Conservation (phyloP, 1,284 basidiomycete genomes). For the Tetrapyrgos nigripes region DNA sequence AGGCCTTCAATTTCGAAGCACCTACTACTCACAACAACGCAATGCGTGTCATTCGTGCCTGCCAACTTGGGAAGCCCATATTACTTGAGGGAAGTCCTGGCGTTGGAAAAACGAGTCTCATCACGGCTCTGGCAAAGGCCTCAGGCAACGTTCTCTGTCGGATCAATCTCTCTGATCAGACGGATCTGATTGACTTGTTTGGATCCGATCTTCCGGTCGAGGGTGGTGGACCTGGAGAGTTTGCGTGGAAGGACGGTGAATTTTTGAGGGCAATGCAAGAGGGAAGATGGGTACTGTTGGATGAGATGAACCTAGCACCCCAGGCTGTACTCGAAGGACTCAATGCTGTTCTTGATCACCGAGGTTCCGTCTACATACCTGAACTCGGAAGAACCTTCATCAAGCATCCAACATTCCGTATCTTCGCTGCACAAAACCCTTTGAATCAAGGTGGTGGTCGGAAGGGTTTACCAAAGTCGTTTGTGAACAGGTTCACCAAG, state of each 20-base stretch:
- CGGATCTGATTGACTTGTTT: conserved; percentile 95
- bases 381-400: conserved; percentile 92
- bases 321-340: conserved; percentile 97
- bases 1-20: conserved; percentile 85
- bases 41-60: conserved; percentile 89
- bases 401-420: conserved; percentile 91
- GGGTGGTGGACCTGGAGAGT: conserved; percentile 90
- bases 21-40: conserved; percentile 92
- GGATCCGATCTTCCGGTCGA: conserved; percentile 97
- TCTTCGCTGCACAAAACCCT: conserved; percentile 99
- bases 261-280: conserved; percentile 93
- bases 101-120: conserved; percentile 98
- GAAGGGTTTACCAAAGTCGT: conserved; percentile 97
- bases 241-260: conserved; percentile 97
- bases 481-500: conserved; percentile 97
- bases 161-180: conserved; percentile 99
- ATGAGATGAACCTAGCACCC: conserved; percentile 99
- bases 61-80: conserved; percentile 91
- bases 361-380: conserved; percentile 94
- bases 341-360: conserved; percentile 96
- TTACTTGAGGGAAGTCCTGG: conserved; percentile 98
- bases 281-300: conserved; percentile 96
- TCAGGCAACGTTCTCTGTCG: conserved; percentile 86
- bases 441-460: conserved; percentile 96
- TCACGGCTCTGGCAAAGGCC: conserved; percentile 86